Conservation (phyloP, 2,329 filamentous ascomycete species). For the Cladophialophora exuberans region DNA sequence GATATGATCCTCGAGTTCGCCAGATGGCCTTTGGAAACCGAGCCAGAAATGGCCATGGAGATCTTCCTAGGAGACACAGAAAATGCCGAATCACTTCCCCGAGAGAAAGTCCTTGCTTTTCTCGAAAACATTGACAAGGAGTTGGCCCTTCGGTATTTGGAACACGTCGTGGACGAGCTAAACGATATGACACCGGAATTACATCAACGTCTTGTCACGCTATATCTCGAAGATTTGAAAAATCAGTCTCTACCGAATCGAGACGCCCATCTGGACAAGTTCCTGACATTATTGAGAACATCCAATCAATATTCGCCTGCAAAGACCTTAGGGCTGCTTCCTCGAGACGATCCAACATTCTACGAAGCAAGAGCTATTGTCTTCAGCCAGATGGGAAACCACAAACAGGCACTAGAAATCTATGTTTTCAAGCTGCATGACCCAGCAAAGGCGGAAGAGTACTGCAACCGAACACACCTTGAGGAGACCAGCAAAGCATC, state of each 20-base stretch:
- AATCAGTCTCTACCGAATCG: slow-evolving; percentile 49
- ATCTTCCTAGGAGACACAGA: slow-evolving; percentile 91
- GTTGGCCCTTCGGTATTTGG: slow-evolving; percentile 80
- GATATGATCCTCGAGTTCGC: slow-evolving; percentile 91
- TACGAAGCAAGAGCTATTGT: slow-evolving; percentile 90
- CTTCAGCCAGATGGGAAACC: slow-evolving; percentile 90
- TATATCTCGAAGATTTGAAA: slow-evolving; percentile 64
- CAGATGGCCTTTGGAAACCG: slow-evolving; percentile 77
- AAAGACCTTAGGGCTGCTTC: slow-evolving; percentile 76
- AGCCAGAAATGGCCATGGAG: slow-evolving; percentile 81
- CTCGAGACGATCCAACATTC: slow-evolving; percentile 79
- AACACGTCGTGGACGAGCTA: slow-evolving; percentile 87
- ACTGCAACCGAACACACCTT: slow-evolving; percentile 86
- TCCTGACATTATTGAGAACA: slow-evolving; percentile 74
- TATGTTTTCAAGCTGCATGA: slow-evolving; percentile 94
- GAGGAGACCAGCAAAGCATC: slow-evolving; percentile 50
- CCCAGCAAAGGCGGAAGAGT: slow-evolving; percentile 88
- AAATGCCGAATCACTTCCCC: slow-evolving; percentile 87
- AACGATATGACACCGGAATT: slow-evolving; percentile 83
- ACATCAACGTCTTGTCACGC: slow-evolving; percentile 79
- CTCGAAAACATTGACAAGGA: slow-evolving; percentile 68
- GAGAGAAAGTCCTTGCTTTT: slow-evolving; percentile 74
- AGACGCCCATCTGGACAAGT: slow-evolving; percentile 63
- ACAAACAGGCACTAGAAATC: slow-evolving; percentile 94
- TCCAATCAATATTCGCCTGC: slow-evolving; percentile 81